Conservation (phyloP, 192 early-diverging fungal species). For the Mortierella alpina region DNA sequence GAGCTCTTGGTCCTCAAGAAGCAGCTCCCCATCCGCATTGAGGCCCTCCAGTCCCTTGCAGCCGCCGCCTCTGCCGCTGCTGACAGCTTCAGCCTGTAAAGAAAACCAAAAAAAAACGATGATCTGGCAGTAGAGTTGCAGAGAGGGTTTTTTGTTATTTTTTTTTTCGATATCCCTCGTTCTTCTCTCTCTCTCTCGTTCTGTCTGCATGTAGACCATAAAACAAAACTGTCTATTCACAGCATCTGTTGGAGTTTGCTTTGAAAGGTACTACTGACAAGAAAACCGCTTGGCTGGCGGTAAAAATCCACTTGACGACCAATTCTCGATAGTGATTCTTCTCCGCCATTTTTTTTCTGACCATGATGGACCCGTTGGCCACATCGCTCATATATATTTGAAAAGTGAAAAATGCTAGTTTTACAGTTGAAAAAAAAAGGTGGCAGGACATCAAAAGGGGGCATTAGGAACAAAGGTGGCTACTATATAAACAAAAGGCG, state of each 20-base stretch:
- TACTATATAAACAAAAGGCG: background rate
- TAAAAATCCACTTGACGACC: no score
- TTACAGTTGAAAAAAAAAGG: background rate
- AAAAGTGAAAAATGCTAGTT: background rate
- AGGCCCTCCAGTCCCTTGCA: conserved; percentile 33
- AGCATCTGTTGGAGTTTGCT: no score
- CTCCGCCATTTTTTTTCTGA: no score
- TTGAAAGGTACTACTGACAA: background rate
- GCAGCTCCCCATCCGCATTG: conserved; percentile 39
- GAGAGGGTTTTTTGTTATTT: conserved; percentile 1
- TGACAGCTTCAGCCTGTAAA: conserved; percentile 25
- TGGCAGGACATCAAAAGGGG: background rate
- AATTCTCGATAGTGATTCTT: no score
- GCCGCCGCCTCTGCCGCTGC: conserved; percentile 35
- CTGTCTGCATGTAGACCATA: background rate
- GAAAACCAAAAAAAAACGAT: background rate
- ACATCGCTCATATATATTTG: no score
- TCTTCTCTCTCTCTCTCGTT: background rate
- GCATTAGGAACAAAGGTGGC: background rate
- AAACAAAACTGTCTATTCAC: background rate
- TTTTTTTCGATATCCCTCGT: background rate
- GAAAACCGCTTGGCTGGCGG: no score
- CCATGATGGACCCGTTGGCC: no score
- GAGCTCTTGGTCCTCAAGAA: conserved; percentile 46
- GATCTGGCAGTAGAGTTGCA: background rate